Evolutionary conservation across 2,329 filamentous ascomycete genomes (phyloP), one percentile per base, ranked within the genome.

Genomic region (Aspergillus glaucus): DNA sequence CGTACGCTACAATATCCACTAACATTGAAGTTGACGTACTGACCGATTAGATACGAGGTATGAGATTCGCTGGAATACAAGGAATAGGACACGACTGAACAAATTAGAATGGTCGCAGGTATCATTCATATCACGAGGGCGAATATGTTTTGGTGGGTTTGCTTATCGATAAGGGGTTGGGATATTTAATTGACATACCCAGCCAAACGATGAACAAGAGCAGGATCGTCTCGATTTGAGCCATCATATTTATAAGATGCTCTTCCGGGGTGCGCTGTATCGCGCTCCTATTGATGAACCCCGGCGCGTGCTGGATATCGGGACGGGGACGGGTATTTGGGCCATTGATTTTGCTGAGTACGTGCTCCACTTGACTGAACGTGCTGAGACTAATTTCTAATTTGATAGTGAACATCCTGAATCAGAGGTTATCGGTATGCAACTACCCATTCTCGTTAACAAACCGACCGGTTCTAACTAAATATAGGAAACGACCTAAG

Each of bases 311-410:
- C 44, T 69, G 17, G 66, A 69, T 48, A 55, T 69, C 19, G 66
- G 66, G 2, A 69, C 66, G 2, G 66, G 66, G 0, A 68, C 66
- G 3, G 66, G 66, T 1, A 64, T 68, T 40, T 69, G 66, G 66
- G 65, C 66, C 14, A 65, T 68, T 28, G 67, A 67, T 41, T 65
- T 62, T 52, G 64, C 62, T 34, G 70, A 69, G 60, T 66, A 58
- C 54, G 63, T 15, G 19, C 3, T 6, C 17, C 37, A 8, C 6
- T 17, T 8, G 15, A 26, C 24, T 9, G 6, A 15, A 24, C 12
- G 2, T 14, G 9, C 46, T 21, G 10, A 36, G 8, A 36, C 32
- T 30, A 37, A 46, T 36, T 3, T 53, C 32, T 30, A 37, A 46
- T 34, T 3, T 52, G 37, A 6, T 44, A 65, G 62, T 40, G 54